Conservation (phyloP, 345 rosid genomes). For the Syzygium aqueum region DNA sequence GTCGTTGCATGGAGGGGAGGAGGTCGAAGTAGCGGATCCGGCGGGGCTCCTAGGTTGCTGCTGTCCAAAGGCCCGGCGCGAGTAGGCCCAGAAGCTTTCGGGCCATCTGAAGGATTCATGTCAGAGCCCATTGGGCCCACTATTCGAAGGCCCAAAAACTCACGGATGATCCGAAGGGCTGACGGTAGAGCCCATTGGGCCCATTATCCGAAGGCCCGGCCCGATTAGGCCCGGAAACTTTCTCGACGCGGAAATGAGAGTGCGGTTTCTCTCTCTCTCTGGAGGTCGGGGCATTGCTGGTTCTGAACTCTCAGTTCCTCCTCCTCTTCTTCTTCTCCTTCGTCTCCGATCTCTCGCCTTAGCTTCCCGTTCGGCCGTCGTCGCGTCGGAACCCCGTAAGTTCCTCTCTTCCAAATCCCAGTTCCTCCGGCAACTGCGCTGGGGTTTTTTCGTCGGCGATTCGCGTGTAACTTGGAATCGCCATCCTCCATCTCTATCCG, state of each 20-base stretch:
- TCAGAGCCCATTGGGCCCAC: not conserved
- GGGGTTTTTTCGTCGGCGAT: not conserved
- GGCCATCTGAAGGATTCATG: not conserved
- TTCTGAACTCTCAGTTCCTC: not conserved
- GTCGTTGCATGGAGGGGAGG: fast-evolving
- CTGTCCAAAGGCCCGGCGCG: not conserved
- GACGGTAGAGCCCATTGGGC: not conserved
- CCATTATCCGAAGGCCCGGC: not conserved
- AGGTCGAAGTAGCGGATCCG: not conserved
- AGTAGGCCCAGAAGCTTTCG: not conserved
- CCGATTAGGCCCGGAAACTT: not conserved
- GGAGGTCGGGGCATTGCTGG: not conserved
- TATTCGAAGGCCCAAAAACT: not conserved
- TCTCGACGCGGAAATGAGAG: not conserved
- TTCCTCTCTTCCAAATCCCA: not conserved
- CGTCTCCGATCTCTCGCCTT: not conserved
- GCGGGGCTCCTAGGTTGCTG: not conserved
- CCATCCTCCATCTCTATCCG: not conserved
- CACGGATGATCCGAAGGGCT: not conserved
- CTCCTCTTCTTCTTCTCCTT: not conserved
- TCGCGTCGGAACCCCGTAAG: not conserved
- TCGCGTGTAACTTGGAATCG: not conserved
- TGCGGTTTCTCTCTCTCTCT: not conserved
- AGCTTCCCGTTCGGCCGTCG: not conserved
- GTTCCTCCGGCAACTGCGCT: not conserved